Base-by-base conservation (phyloP, 2,329 filamentous ascomycete species). In the Sporothrix luriei region DNA sequence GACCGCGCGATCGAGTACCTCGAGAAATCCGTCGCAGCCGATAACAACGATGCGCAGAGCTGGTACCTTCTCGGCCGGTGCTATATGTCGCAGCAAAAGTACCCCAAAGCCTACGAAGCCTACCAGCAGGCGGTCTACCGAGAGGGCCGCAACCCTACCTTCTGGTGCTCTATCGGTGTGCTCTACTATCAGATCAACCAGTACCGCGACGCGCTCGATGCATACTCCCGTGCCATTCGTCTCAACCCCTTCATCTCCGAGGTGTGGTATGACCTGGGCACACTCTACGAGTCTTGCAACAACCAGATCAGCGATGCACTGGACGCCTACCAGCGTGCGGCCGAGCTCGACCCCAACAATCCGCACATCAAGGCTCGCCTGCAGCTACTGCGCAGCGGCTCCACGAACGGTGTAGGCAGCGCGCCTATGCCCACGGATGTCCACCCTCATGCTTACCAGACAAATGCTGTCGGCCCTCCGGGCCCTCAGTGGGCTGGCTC, bases 131-230 rank as follows among this genome's bases (percentile, higher is more conserved):
- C 95, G 2, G 95, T 99, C 51, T 99, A 99, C 78, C 93, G 95
- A 70, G 95, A 99, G 78, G 95, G 95, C 46, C 91, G 95, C 75
- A 98, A 98, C 78, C 95, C 95, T 21, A 98, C 95, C 1, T 99
- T 98, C 83, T 99, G 95, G 95, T 98, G 95, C 83, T 98, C 94
- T 11, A 99, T 99, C 78, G 95, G 95, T 78, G 95, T 99, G 19
- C 86, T 99, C 71, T 99, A 99, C 80, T 99, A 98, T 82, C 95
- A 98, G 81, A 99, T 99, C 83, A 99, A 98, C 81, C 95, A 99
- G 82, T 99, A 99, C 81, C 90, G 95, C 71, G 95, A 99, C 83
- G 95, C 95, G 3, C 87, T 99, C 68, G 95, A 99, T 82, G 95
- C 95, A 51, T 99, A 98, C 81, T 97, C 94, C 72, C 91, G 95